A percentile compares a stretch with the other conserved stretches of the same genome.
Conservation (phyloP, 2,329 filamentous ascomycete species). For the Drechmeria coniospora region DNA sequence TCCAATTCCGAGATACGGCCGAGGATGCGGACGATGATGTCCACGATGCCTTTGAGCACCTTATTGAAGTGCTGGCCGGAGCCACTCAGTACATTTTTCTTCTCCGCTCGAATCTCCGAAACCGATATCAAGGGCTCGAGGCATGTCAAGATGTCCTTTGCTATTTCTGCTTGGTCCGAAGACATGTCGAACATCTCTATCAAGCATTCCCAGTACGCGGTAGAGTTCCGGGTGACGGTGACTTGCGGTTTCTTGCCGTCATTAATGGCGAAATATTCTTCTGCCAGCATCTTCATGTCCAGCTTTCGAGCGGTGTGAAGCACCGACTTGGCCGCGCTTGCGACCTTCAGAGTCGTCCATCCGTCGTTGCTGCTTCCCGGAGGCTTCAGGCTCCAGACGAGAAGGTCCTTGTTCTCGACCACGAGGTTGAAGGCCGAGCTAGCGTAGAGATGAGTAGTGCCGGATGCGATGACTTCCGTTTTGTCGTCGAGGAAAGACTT, state of each 20-base stretch:
- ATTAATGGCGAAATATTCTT: conserved; percentile 41
- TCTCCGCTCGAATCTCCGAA: conserved; percentile 52
- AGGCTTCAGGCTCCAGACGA: conserved; percentile 25
- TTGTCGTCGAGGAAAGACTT: conserved; percentile 36
- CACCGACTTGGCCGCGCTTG: conserved; percentile 26
- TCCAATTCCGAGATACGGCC: conserved; percentile 67
- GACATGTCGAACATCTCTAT: conserved; percentile 66
- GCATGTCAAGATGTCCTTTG: conserved; percentile 56
- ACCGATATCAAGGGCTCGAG: conserved; percentile 56
- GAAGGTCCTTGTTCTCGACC: conserved; percentile 44
- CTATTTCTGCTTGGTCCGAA: conserved; percentile 55
- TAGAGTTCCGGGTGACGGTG: conserved; percentile 52
- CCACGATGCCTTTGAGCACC: conserved; percentile 40
- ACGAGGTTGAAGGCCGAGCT: conserved; percentile 52
- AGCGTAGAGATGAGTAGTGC: conserved; percentile 44
- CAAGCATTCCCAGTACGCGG: conserved; percentile 20
- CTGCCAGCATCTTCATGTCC: conserved; percentile 26
- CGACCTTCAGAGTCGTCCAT: conserved; percentile 24
- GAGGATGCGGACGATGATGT: conserved; percentile 57
- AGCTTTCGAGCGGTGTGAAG: conserved; percentile 39
- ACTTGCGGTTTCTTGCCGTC: conserved; percentile 46
- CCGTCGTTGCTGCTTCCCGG: conserved; percentile 14
- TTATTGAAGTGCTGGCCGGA: conserved; percentile 55
- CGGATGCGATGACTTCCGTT: conserved; percentile 24
- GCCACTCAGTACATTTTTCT: conserved; percentile 23